Evolutionary conservation across 139 green algal species (phyloP).

Genomic region (Coelastrella sp.): DNA sequence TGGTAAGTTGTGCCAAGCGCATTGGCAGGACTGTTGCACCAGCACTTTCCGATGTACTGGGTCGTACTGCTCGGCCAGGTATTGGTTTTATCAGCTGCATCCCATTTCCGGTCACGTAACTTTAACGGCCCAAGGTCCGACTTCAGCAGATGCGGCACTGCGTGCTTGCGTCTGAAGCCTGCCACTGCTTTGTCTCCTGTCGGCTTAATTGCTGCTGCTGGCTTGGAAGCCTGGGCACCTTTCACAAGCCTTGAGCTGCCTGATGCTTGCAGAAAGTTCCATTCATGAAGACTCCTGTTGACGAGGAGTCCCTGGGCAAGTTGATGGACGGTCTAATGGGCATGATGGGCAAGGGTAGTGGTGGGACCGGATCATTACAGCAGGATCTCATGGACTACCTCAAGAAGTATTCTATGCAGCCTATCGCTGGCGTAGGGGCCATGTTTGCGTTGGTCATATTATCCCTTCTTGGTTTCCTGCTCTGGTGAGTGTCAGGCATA

Average conservation of each 20-base stretch:
- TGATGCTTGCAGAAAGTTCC: slow-evolving; percentile 3
- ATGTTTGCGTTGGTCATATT: slow-evolving; percentile 22
- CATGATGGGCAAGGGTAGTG: not conserved
- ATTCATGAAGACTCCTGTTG: slow-evolving; percentile 23
- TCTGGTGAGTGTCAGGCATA: slow-evolving; percentile 21
- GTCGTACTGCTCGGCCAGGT: no score
- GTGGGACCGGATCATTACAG: not conserved
- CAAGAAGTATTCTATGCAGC: slow-evolving; percentile 2
- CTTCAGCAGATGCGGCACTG: no score
- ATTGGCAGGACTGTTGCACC: no score
- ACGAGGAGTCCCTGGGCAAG: not conserved
- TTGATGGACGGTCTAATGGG: not conserved
- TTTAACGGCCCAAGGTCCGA: no score
- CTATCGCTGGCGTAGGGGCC: slow-evolving; percentile 10
- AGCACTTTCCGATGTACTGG: no score
- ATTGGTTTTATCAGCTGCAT: no score
- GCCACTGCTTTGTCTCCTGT: no score
- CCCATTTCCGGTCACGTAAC: no score
- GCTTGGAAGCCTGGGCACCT: no score
- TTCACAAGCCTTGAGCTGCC: no score
- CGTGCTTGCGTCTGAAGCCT: no score
- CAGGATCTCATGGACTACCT: slow-evolving; percentile 7
- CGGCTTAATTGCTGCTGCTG: not conserved
- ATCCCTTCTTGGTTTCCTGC: not conserved
- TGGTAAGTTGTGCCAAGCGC: not conserved